These are phyloP conservation scores for Arabidopsis hybrid DNA, from an alignment of 441 rosid species.

Conservation along the genomic window DNA sequence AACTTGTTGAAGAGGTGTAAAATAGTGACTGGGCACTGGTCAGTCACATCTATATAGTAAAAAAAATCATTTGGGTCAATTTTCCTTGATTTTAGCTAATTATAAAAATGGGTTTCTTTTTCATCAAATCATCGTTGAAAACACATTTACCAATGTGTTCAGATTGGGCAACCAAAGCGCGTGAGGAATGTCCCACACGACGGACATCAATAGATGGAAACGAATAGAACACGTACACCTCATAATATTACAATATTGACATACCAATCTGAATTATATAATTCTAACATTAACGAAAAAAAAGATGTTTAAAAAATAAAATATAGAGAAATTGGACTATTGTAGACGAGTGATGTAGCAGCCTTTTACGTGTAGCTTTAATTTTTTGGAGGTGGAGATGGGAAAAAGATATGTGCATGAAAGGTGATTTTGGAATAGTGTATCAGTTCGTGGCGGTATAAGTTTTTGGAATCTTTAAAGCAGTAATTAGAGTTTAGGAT, in stretches of 20 bases:
- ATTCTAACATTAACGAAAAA: neutral
- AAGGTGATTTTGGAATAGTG: neutral
- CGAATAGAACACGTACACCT: neutral
- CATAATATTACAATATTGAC: neutral
- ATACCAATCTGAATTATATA: neutral
- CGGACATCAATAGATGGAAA: neutral
- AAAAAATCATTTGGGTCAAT: neutral
- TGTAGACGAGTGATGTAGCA: too few relatives aligned
- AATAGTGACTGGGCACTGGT: constrained; percentile 10
- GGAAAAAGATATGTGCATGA: neutral
- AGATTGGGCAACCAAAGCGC: constrained; percentile 26
- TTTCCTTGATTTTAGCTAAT: neutral
- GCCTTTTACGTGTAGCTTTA: too few relatives aligned
- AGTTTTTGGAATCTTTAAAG: neutral
- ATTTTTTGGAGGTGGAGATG: neutral
- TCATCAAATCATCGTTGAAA: neutral
- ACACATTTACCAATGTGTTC: constrained; percentile 17
- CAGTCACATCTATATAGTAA: neutral
- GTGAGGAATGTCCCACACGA: constrained; percentile 18
- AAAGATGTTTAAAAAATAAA: too few relatives aligned
- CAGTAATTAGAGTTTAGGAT: neutral
- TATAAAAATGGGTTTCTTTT: neutral
- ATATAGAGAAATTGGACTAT: neutral
- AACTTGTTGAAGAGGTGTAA: neutral
- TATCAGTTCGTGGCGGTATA: neutral